Evolutionary conservation across 768 basidiomycete species (phyloP), one percentile per base, ranked within the genome.

Genomic region (Pisolithus orientalis): DNA sequence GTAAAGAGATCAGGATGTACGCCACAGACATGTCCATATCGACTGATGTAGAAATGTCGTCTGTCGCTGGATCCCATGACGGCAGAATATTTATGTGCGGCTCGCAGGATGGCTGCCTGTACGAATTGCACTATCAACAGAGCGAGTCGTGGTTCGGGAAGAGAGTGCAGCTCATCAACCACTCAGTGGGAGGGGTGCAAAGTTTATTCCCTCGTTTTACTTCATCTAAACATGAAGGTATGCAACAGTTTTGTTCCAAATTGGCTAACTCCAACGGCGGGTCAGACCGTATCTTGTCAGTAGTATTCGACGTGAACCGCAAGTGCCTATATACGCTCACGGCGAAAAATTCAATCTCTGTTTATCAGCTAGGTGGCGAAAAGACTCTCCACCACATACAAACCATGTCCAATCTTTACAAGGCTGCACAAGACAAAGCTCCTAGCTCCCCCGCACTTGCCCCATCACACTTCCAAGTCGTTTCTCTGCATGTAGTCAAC

Each of bases 41-140:
- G 2, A 84, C 85, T 11, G 90, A 93, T 54, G 77, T 91, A 51
- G 84, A 90, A 63, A 94, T 98, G 91, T 74, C 80, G 4, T 85
- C 86, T 40, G 87, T 96, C 44, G 75, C 80, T 51, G 90, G 90
- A 6, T 90, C 88, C 1, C 63, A 74, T 25, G 82, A 86, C 37
- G 95, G 95, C 42, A 79, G 94, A 50, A 93, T 96, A 55, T 94
- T 98, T 70, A 90, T 95, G 87, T 80, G 80, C 48, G 90, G 90
- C 13, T 74, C 79, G 9, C 83, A 86, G 61, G 92, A 95, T 61
- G 93, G 93, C 13, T 83, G 85, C 63, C 70, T 98, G 49, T 96
- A 95, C 67, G 95, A 97, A 67, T 68, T 98, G 40, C 85, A 89
- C 61, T 98, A 97, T 67, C 89, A 92, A 61, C 84, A 87, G 59